Base-by-base conservation (phyloP, 1,284 basidiomycete genomes). In the Laetiporus sulphureus region DNA sequence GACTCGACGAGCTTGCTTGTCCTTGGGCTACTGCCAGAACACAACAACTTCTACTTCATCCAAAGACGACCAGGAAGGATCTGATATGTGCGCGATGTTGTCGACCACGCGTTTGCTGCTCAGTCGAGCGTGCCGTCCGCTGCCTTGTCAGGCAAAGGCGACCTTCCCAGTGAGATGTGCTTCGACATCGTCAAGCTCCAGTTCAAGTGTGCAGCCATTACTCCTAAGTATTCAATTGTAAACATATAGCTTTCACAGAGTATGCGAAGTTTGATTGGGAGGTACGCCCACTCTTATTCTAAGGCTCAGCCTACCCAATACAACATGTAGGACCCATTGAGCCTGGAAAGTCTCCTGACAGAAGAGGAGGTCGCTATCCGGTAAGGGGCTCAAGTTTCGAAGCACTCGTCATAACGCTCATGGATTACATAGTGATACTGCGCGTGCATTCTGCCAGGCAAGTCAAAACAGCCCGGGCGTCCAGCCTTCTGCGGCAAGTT, bases 281-380 rank as follows among this genome's bases (percentile, higher is more conserved):
- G 73, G 83, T 75, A 52, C 52, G 61, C 46, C 13, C 21, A 7
- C 21, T n/a, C 25, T 3, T 37, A 16, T 30, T 16, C 3, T 15
- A 12, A 6, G n/a, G 20, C 2, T 16, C 12, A 20, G 11, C 18
- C 20, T 1, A 11, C 22, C 13, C 40, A 18, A 41, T 20, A 21
- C 20, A 3, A 12, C 3, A 5, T n/a, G 36, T 40, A 90, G 84
- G 90, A 93, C 58, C 86, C 90, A 0, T 64, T 94, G 46, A 77
- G 76, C 54, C 57, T 90, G 33, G 82, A 87, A 46, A 79, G 80
- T 0, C 68, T 91, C 32, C 68, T 98, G 38, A 91, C 89, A 0
- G 91, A 94, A 32, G 94, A 97, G 37, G 94, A 98, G 65, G 72
- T 79, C 45, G 88, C 90, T 5, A 87, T 97, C 56, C 78, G 89